phyloP scores from a whole-genome alignment of 1,284 basidiomycete genomes.

The Cutaneotrichosporon curvatum region DNA sequence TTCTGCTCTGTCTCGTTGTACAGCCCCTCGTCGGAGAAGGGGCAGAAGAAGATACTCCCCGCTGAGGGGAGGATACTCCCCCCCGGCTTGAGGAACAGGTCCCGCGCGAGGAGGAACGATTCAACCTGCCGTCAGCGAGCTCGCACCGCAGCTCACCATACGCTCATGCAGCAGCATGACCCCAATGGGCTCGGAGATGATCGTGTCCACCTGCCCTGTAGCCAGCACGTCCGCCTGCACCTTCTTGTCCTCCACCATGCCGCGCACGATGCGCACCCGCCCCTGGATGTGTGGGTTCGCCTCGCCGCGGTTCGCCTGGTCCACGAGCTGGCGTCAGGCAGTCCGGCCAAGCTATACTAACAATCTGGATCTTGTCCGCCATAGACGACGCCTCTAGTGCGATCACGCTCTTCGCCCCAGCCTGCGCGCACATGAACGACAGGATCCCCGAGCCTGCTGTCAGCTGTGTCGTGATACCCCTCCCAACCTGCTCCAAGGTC shows the following conservation, averaged over 20 bases:
- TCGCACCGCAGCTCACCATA: slow-evolving; percentile 42
- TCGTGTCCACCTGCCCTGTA: slow-evolving; percentile 48
- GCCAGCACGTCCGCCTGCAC: slow-evolving; percentile 35
- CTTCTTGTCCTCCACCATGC: slow-evolving; percentile 41
- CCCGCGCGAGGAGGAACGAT: slow-evolving; percentile 48
- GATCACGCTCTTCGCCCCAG: slow-evolving; percentile 49
- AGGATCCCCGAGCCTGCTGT: slow-evolving; percentile 49
- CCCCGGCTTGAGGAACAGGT: slow-evolving; percentile 48
- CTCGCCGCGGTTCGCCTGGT: slow-evolving; percentile 34
- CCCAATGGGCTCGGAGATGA: slow-evolving; percentile 52
- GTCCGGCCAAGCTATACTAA: slow-evolving; percentile 21
- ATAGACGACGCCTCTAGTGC: slow-evolving; percentile 51
- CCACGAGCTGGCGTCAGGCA: slow-evolving; percentile 34
- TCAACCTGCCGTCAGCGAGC: slow-evolving; percentile 37
- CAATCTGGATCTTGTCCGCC: slow-evolving; percentile 47
- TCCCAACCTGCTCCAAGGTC: slow-evolving; percentile 48
- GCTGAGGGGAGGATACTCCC: slow-evolving; percentile 48
- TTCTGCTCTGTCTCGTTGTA: slow-evolving; percentile 49
- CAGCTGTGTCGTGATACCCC: neutral
- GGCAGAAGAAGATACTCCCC: slow-evolving; percentile 49
- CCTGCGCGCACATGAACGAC: slow-evolving; percentile 49
- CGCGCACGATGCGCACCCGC: slow-evolving; percentile 36
- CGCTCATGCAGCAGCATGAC: slow-evolving; percentile 51
- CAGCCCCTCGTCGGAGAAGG: slow-evolving; percentile 49
- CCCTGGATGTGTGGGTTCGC: slow-evolving; percentile 37